These are phyloP conservation scores for Goniomonas avonlea DNA, from an alignment of 78 protist species.

Conservation along the genomic window DNA sequence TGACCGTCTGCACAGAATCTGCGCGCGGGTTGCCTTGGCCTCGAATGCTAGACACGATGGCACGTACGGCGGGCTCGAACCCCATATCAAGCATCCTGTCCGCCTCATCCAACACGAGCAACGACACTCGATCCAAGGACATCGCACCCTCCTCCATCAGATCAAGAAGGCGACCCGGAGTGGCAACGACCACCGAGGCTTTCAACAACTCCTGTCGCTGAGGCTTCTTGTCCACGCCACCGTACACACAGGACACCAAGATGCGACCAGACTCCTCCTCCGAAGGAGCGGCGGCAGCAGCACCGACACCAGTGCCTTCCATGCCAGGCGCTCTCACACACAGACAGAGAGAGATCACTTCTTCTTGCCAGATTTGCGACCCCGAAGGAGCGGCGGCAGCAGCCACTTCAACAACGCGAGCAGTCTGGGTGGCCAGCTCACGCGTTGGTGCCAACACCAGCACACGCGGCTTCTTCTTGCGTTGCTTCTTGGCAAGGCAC, in stretches of 20 bases:
- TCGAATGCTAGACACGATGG: no score
- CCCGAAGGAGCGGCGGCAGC: no score
- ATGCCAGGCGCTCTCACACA: background rate
- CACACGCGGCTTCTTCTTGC: background rate
- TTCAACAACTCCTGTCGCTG: background rate
- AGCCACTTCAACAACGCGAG: background rate
- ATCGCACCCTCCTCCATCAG: slow-evolving; percentile 22
- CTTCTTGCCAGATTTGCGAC: no score
- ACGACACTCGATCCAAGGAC: background rate
- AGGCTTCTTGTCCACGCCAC: slow-evolving; percentile 12
- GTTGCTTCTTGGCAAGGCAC: background rate
- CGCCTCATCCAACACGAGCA: slow-evolving; percentile 77
- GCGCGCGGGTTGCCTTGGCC: background rate
- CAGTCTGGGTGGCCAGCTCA: slow-evolving; percentile 43
- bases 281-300: background rate
- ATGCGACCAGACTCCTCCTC: background rate
- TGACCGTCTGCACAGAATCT: slow-evolving; percentile 8
- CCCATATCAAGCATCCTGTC: slow-evolving; percentile 79
- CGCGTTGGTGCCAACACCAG: slow-evolving; percentile 60
- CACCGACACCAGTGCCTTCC: no score
- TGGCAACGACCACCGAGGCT: slow-evolving; percentile 34
- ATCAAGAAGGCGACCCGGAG: slow-evolving; percentile 56
- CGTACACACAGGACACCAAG: slow-evolving; percentile 10
- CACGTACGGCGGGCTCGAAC: background rate
- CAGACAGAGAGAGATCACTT: background rate